Percentiles rank a stretch among this genome's conserved stretches.
These are phyloP conservation scores for Circinella umbellata DNA, from an alignment of 371 early-diverging fungal genomes.

Conservation along the genomic window DNA sequence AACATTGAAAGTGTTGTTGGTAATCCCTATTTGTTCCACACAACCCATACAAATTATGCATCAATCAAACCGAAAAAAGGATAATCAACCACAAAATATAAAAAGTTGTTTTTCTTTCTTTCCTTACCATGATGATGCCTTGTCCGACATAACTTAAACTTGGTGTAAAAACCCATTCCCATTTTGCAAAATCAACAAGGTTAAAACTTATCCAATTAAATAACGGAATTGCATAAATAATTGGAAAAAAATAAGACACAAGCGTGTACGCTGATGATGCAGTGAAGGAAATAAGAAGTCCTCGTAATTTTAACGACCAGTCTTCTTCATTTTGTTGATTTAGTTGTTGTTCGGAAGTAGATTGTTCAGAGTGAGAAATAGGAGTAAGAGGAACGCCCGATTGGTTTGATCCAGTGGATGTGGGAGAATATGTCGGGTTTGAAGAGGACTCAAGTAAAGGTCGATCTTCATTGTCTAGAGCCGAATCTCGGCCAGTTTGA, in stretches of 20 bases:
- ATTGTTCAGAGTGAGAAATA: constrained; percentile 1
- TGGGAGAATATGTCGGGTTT: constrained; percentile 7
- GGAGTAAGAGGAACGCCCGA: constrained; percentile 15
- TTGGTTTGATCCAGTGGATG: constrained; percentile 2
- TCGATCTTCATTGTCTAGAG: constrained; percentile 9
- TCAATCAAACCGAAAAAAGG: neutral
- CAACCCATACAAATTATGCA: too few species aligned
- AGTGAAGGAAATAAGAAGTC: constrained; percentile 59
- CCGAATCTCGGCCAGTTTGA: constrained; percentile 10
- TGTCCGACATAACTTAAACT: constrained; percentile 82
- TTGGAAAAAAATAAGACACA: constrained; percentile 67
- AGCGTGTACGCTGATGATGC: constrained; percentile 71
- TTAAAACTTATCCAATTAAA: constrained; percentile 67
- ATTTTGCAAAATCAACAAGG: constrained; percentile 45
- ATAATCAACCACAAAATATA: neutral
- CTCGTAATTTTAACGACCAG: constrained; percentile 66
- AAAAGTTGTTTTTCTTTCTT: neutral
- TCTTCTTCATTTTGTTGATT: constrained; percentile 43
- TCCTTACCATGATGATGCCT: constrained; percentile 78
- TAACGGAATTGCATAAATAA: constrained; percentile 62
- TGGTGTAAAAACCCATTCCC: constrained; percentile 83
- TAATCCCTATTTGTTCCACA: constrained; percentile 47
- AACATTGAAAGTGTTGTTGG: constrained; percentile 79
- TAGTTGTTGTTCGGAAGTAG: neutral
- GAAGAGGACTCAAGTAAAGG: constrained; percentile 15